Base-by-base conservation (phyloP, 345 rosid species). In the Sisymbrium irio region DNA sequence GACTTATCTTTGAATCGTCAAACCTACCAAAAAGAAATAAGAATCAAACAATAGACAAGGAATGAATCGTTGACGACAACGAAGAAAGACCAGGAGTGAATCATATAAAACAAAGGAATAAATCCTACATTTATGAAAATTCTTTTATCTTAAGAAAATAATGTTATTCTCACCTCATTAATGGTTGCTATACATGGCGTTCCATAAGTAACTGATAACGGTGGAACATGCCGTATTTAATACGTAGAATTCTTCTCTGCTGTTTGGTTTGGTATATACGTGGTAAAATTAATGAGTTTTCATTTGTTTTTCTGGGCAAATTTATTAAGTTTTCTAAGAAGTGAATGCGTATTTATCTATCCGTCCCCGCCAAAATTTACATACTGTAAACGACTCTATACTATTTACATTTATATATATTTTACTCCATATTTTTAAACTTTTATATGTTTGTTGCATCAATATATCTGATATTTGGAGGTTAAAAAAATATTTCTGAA, bases 171-270 rank as follows among this genome's bases (percentile, higher is more conserved):
- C 68, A 32, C 39, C 41, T 49, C 51, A 51, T 72, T 63, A 62
- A 22, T 68, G 32, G 32, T 1, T 42, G 42, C 44, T 57, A 20
- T 63, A 18, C 69, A 72, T 62, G 76, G 62, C 62, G 41, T 53
- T 11, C 22, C 32, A 59, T 70, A 57, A 28, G 40, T 40, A 62
- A 62, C 53, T 15, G 69, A 63, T 40, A 20, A 62, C 63, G 27
- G 76, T 72, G 62, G 32, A 62, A 66, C 64, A 54, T 63, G 53
- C 71, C 46, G 70, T 42, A 72, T 33, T 32, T 32, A 15, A 44
- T 63, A 62, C 60, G 44, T 30, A 50, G 25, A 27, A 27, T 27
- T 27, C 28, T 27, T 3, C 28, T 27, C 28, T 27, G 3, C 28
- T 27, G 28, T 27, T 27, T 27, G 28, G 28, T 27, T 27, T 27